Evolutionary conservation across 768 basidiomycete species (phyloP).

Genomic region (Lyophyllum decastes): DNA sequence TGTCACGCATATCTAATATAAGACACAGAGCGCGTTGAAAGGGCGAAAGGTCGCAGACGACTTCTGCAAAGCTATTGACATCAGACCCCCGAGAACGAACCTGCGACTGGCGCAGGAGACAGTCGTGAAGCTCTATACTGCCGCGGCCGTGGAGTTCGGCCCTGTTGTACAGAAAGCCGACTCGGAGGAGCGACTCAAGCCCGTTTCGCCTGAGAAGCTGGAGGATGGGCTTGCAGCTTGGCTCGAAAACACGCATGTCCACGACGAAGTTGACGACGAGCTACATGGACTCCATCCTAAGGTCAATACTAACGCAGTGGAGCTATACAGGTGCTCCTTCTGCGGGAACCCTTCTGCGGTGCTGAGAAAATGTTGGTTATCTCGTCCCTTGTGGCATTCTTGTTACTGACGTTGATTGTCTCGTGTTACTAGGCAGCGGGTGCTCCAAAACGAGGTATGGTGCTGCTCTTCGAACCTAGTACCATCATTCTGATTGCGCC

Average conservation of each 20-base stretch:
- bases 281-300: conserved; percentile 40
- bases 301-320: conserved; percentile 49
- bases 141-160: conserved; percentile 49
- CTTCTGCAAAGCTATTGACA: conserved; percentile 46
- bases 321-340: conserved; percentile 62
- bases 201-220: conserved; percentile 35
- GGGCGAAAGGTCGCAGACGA: conserved; percentile 56
- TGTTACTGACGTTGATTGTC: background rate
- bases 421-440: conserved; percentile 20
- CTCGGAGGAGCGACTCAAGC: conserved; percentile 23
- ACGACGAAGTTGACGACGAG: conserved; percentile 31
- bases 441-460: conserved; percentile 26
- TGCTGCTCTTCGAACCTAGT: background rate
- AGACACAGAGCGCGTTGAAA: conserved; percentile 30
- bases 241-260: conserved; percentile 18
- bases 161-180: conserved; percentile 38
- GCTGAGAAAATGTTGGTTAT: conserved; percentile 48
- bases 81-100: conserved; percentile 49
- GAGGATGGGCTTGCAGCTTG: conserved; percentile 51
- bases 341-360: conserved; percentile 65
- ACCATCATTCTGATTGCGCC: background rate
- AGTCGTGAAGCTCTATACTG: conserved; percentile 46
- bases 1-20: background rate
- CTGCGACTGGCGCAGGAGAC: conserved; percentile 53
- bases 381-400: background rate